Conservation (phyloP, 179 eudicot genomes). For the Drosera spatulata region DNA sequence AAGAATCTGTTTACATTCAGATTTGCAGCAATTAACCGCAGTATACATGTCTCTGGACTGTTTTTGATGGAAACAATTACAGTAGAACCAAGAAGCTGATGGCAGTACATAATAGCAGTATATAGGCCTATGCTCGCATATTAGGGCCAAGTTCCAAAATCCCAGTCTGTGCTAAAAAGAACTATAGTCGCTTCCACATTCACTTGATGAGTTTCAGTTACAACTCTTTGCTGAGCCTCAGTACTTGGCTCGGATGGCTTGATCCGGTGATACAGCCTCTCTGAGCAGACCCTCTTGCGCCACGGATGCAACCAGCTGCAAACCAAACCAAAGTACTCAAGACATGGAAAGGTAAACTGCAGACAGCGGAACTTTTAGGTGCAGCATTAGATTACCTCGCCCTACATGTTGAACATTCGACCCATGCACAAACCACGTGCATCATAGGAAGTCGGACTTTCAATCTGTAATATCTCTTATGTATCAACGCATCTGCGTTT, state of each 20-base stretch:
- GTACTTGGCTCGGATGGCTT: slow-evolving; percentile 27
- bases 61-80: too few relatives aligned
- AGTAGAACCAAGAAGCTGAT: too few relatives aligned
- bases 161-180: too few relatives aligned
- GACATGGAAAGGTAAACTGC: background rate
- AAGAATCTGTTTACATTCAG: too few relatives aligned
- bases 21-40: too few relatives aligned
- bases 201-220: too few relatives aligned
- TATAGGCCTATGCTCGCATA: too few relatives aligned
- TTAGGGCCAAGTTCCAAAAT: too few relatives aligned
- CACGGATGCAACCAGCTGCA: slow-evolving; percentile 53
- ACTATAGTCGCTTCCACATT: too few relatives aligned
- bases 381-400: slow-evolving; percentile 46
- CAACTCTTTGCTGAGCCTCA: background rate
- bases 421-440: slow-evolving; percentile 68
- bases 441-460: slow-evolving; percentile 48
- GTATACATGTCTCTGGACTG: too few relatives aligned
- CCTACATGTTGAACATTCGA: slow-evolving; percentile 61
- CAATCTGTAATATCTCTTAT: slow-evolving; percentile 30
- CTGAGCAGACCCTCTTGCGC: slow-evolving; percentile 63
- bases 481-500: background rate
- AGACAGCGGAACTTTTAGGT: background rate
- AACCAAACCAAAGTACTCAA: background rate
- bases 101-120: too few relatives aligned
- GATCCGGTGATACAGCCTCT: slow-evolving; percentile 21